Base-by-base conservation (phyloP, 2,329 filamentous ascomycete species). In the Calycina marina region DNA sequence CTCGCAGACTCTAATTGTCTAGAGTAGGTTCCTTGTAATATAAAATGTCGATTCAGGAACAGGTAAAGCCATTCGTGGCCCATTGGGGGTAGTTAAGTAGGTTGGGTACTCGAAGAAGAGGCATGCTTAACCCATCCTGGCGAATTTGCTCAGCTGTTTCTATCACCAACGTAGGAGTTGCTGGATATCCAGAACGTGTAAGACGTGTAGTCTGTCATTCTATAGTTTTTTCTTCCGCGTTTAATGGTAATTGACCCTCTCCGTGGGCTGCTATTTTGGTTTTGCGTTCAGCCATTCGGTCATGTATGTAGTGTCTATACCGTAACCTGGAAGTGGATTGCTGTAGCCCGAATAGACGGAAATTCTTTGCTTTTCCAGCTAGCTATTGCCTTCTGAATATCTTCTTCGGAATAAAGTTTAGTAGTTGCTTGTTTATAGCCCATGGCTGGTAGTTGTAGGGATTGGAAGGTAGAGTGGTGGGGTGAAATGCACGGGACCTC, bases 1-100 rank as follows among this genome's bases (percentile, higher is more conserved):
- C 25, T n/a, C 13, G 13, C 25, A 27, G 25, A 27, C 25, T 27
- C 25, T 14, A 27, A 27, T 27, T 27, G 25, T 27, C 25, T 27
- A n/a, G 25, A 27, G 25, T 27, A 27, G 13, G 25, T 27, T 27
- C 25, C 25, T 27, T 27, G 8, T n/a, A 27, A 27, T 27, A 8
- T n/a, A n/a, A 12, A 12, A 27, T 27, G 12, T 27, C 25, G 10
- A n/a, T 27, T n/a, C 13, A 27, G 13, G 25, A 27, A 27, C 13
- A 6, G 10, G 13, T 27, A 27, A 12, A 27, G 10, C 25, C 25
- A 27, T 27, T 27, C 25, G 25, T 27, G 12, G 13, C 25, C 25
- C 6, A 27, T 27, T n/a, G 25, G 6, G 13, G 6, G 10, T n/a
- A 6, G 25, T 8, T 27, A 8, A n/a, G 12, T n/a, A n/a, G 10